A percentile compares a stretch with the other conserved stretches of the same genome.
Evolutionary conservation across 1,284 basidiomycete species (phyloP).

Genomic region (Salmacisia buchloeana): DNA sequence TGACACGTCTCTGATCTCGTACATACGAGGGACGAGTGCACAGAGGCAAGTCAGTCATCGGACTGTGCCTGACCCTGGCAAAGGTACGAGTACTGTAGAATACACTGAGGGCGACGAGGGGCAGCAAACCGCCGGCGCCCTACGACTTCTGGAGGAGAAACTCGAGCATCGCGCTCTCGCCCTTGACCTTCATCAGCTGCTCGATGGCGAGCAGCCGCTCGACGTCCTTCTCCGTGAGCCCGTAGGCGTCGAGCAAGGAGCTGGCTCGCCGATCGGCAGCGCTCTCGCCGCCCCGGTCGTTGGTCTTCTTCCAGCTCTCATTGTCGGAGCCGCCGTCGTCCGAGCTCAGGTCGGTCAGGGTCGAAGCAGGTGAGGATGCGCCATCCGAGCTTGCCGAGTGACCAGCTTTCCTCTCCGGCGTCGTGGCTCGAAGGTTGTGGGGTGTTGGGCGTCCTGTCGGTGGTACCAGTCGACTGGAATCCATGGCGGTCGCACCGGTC

Average conservation of each 20-base stretch:
- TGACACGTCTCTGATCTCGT: too few relatives aligned
- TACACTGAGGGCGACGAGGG: too few relatives aligned
- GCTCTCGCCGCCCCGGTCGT: background rate
- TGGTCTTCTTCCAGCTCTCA: too few relatives aligned
- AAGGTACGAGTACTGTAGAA: too few relatives aligned
- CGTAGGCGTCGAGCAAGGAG: background rate
- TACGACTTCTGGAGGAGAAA: slow-evolving; percentile 3
- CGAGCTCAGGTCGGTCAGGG: background rate
- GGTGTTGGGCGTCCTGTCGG: too few relatives aligned
- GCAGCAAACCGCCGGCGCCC: too few relatives aligned
- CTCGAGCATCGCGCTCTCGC: background rate
- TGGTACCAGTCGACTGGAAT: background rate
- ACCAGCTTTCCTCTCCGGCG: background rate
- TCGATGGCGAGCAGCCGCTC: slow-evolving; percentile 9
- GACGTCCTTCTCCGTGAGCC: background rate
- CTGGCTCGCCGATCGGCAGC: background rate
- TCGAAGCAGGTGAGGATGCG: background rate
- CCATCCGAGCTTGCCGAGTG: background rate
- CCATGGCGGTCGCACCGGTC: background rate
- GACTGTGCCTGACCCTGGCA: too few relatives aligned
- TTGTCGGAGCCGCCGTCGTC: background rate
- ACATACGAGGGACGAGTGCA: too few relatives aligned
- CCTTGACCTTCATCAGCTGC: slow-evolving; percentile 7
- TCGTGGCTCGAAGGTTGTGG: background rate
- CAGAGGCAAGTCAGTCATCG: too few relatives aligned